A percentile compares a stretch with the other conserved stretches of the same genome.
Conservation (phyloP, 768 basidiomycete species). For the Lentinus tigrinus region DNA sequence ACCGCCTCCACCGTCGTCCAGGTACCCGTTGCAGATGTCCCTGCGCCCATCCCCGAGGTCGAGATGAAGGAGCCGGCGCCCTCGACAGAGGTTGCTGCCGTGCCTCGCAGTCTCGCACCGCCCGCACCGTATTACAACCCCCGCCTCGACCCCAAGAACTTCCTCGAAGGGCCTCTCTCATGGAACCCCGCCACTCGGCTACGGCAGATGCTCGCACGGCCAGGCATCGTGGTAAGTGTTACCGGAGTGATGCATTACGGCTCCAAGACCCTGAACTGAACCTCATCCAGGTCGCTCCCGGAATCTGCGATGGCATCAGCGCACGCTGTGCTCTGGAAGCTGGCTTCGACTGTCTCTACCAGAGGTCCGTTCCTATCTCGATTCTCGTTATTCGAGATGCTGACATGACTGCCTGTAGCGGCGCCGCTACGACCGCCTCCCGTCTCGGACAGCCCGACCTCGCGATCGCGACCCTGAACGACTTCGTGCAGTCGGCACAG, state of each 20-base stretch:
- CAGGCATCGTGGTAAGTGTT: constrained; percentile 68
- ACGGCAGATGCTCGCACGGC: constrained; percentile 52
- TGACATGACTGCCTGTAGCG: constrained; percentile 35
- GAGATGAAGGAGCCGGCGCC: background rate
- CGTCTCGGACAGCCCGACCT: constrained; percentile 77
- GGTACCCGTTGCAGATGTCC: constrained; percentile 1
- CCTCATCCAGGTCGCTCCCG: constrained; percentile 59
- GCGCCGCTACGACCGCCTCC: constrained; percentile 79
- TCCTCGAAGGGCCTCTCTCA: constrained; percentile 66
- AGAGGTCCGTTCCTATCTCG: constrained; percentile 44
- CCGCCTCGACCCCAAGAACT: constrained; percentile 68
- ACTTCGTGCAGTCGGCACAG: constrained; percentile 71
- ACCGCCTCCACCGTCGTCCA: constrained; percentile 18
- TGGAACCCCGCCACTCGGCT: constrained; percentile 68
- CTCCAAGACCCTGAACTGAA: background rate
- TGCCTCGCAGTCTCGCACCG: constrained; percentile 9
- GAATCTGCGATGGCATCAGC: constrained; percentile 78
- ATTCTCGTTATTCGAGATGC: background rate
- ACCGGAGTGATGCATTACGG: background rate
- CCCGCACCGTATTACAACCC: constrained; percentile 56
- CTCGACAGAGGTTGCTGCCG: background rate
- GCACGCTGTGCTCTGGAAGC: constrained; percentile 79
- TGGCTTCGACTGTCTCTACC: constrained; percentile 75
- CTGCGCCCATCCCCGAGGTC: background rate
- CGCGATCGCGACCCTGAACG: constrained; percentile 75